Evolutionary conservation across 2,329 filamentous ascomycete species (phyloP), one percentile per base, ranked within the genome.

Genomic region (Ophiobolus disseminans): DNA sequence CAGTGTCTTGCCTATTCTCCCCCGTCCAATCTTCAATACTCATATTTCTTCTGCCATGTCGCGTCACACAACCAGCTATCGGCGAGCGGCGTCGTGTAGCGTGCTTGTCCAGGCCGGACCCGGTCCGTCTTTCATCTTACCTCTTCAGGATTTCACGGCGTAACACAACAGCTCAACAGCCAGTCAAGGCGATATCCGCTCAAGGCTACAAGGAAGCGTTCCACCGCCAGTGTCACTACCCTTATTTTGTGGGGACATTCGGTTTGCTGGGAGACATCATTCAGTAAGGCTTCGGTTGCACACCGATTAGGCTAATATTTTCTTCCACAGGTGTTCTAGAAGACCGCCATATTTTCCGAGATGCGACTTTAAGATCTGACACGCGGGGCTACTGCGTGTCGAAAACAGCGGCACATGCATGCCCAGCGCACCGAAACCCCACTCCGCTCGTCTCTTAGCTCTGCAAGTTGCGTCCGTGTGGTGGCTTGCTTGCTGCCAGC

Each of bases 271-370:
- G 19, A 13, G 9, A n/a, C n/a, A 32, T 32, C 14, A 14, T 19
- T 19, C 34, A 16, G 45, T 36, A 40, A 44, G 40, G 43, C 48
- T 45, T 52, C 39, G 35, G 54, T 28, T 41, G 19, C 20, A 1
- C 10, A 19, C 25, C 41, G 41, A 46, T 10, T 38, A 43, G 41
- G 41, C 39, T 49, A 47, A 46, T 13, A 8, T 22, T n/a, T 14
- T 31, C 16, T 42, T 31, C 40, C 17, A 40, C 20, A 31, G 5
- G 25, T 30, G 39, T 58, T 58, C 56, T 52, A 55, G 56, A 58
- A 58, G 35, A 44, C 37, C 30, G 40, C 45, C 48, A 40, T 32
- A 52, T 47, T 34, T 36, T 38, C 51, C 45, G 40, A 44, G 38
- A 13, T 43, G 31, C 45, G 35, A 39, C 22, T 14, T 5, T 54